Percentiles rank a stretch among this genome's conserved stretches.
phyloP scores from a whole-genome alignment of 305 asterid genomes.

The Vinca major region DNA sequence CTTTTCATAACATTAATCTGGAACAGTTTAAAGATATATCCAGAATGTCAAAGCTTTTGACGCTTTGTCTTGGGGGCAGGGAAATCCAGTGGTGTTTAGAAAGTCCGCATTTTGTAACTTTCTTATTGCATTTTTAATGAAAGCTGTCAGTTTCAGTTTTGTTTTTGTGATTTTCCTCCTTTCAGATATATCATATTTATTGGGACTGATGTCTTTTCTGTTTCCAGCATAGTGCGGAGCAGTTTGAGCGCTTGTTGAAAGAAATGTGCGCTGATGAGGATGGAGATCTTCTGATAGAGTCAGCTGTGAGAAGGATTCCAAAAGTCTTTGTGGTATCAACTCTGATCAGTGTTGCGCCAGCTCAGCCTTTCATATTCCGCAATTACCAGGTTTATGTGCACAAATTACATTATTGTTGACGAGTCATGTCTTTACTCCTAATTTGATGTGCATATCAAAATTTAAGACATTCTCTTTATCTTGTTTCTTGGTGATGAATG shows the following conservation, averaged over 20 bases:
- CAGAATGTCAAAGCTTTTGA: too few species aligned
- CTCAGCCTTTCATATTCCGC: conserved; percentile 97
- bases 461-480: neutral
- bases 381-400: conserved; percentile 74
- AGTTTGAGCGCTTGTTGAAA: conserved; percentile 88
- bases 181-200: conserved; percentile 6
- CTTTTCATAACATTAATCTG: too few species aligned
- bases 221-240: conserved; percentile 99
- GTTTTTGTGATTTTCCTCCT: neutral
- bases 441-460: neutral
- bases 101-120: too few species aligned
- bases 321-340: conserved; percentile 97
- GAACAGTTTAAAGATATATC: too few species aligned
- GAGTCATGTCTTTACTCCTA: neutral
- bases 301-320: conserved; percentile 82
- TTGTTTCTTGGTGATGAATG: conserved; percentile 19
- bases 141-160: too few species aligned
- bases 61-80: too few species aligned
- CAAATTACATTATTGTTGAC: conserved; percentile 8
- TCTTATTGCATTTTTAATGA: too few species aligned
- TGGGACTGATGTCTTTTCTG: conserved; percentile 26
- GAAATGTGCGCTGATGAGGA: conserved; percentile 98
- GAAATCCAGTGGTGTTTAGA: too few species aligned
- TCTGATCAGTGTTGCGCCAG: conserved; percentile 87
- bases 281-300: conserved; percentile 96